phyloP scores from a whole-genome alignment of 495 filamentous ascomycete genomes.

The Sordaria brevicollis region DNA sequence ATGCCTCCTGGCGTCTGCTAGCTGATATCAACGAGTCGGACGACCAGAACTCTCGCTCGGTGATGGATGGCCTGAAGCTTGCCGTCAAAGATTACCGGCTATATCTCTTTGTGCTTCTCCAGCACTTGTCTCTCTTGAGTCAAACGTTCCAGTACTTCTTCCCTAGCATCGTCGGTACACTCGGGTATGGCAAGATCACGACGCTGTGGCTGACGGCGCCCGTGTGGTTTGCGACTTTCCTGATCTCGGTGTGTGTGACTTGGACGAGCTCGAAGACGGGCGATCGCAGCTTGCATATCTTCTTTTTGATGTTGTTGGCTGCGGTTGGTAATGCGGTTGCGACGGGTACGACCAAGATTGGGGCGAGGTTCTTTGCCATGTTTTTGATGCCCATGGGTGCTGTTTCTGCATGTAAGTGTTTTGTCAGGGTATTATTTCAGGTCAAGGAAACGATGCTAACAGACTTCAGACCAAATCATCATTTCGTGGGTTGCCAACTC shows the following conservation, averaged over 20 bases:
- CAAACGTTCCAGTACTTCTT: slow-evolving; percentile 43
- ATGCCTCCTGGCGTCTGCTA: slow-evolving; percentile 30
- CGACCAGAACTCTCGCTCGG: slow-evolving; percentile 10
- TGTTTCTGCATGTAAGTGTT: slow-evolving; percentile 27
- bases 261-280: slow-evolving; percentile 28
- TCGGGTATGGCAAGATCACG: slow-evolving; percentile 40
- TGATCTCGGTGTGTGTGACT: slow-evolving; percentile 26
- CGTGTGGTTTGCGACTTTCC: slow-evolving; percentile 31
- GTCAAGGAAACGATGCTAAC: neutral
- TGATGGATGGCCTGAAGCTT: slow-evolving; percentile 29
- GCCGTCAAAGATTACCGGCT: slow-evolving; percentile 31
- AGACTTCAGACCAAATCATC: slow-evolving; percentile 29
- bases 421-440: neutral
- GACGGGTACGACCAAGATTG: slow-evolving; percentile 31
- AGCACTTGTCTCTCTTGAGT: slow-evolving; percentile 29
- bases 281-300: slow-evolving; percentile 35
- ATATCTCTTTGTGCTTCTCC: slow-evolving; percentile 37
- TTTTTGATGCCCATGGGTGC: slow-evolving; percentile 42
- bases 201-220: slow-evolving; percentile 45
- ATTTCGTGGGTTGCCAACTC: slow-evolving; percentile 44
- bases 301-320: slow-evolving; percentile 34
- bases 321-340: slow-evolving; percentile 41
- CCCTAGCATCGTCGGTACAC: slow-evolving; percentile 42
- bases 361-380: slow-evolving; percentile 40
- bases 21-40: slow-evolving; percentile 32